Evolutionary conservation across 495 filamentous ascomycete species (phyloP), one percentile per base, ranked within the genome.

Genomic region (Daldinia bambusicola): DNA sequence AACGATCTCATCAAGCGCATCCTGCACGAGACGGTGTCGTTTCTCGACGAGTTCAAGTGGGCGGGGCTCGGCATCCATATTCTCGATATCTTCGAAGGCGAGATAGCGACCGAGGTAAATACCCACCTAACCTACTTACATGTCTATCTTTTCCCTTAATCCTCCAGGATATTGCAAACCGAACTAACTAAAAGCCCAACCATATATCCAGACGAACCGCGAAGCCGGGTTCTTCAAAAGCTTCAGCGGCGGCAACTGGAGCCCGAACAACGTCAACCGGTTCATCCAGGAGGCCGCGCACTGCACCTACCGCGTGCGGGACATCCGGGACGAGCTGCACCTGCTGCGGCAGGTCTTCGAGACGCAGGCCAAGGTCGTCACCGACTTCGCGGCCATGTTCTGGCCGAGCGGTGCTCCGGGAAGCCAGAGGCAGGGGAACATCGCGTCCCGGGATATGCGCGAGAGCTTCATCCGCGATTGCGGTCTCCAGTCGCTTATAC

Each of bases 331-430:
- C 43, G 43, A 48, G 43, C 43, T 48, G 4, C 43, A 48, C 18
- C 43, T 48, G 43, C 18, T 48, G 5, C 43, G 43, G 18, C 43
- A 48, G 20, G 43, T 48, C 43, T 48, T 48, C 43, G 43, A 48
- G 43, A 22, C 43, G 10, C 43, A 48, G 10, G 18, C 43, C 16
- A 48, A 22, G 43, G 43, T 48, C 10, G 43, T 48, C 12, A 8
- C 8, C 4, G 43, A 48, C 4, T 48, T 48, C 10, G 43, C 43
- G 4, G 43, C 43, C 0, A 22, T 48, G 12, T 48, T 48, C 4
- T 48, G 43, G 43, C 43, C 43, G 20, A 20, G 7, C 1, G 20
- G 43, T 12, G 12, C 43, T 4, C 4, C 43, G 0, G 43, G 43
- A 22, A 48, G 4, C 20, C 43, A 48, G 14, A 48, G 22, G 20